These are phyloP conservation scores for Schizophyllum amplum DNA, from an alignment of 1,284 basidiomycete species.

Conservation along the genomic window DNA sequence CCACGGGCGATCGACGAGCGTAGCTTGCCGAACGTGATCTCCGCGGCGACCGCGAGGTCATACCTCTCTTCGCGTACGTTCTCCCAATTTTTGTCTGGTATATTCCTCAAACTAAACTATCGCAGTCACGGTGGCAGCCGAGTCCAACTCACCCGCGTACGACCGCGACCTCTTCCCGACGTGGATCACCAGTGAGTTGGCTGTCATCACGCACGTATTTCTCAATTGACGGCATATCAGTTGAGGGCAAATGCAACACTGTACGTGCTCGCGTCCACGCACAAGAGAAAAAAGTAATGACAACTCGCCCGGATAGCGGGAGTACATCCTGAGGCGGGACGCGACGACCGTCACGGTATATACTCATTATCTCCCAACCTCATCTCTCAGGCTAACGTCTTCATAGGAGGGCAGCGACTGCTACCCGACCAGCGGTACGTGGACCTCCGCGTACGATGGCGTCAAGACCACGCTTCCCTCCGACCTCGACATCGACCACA, in stretches of 20 bases:
- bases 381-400: too few relatives aligned
- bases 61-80: constrained; percentile 6
- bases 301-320: neutral
- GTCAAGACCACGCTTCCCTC: constrained; percentile 36
- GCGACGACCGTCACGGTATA: constrained; percentile 31
- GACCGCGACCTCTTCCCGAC: constrained; percentile 32
- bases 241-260: constrained; percentile 45
- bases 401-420: constrained; percentile 31
- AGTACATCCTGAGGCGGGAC: constrained; percentile 41
- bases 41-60: constrained; percentile 12
- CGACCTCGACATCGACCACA: constrained; percentile 45
- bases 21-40: constrained; percentile 12
- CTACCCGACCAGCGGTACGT: constrained; percentile 36
- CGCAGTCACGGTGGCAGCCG: constrained; percentile 33
- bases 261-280: constrained; percentile 41
- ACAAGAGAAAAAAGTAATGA: constrained; percentile 1
- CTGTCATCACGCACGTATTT: too few relatives aligned
- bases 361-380: neutral
- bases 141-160: constrained; percentile 40
- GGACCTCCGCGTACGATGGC: constrained; percentile 44
- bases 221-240: constrained; percentile 22
- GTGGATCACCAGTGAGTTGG: constrained; percentile 39
- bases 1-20: constrained; percentile 3
- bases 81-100: neutral
- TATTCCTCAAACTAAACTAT: neutral